These are phyloP conservation scores for Bryoglossum gracile DNA, from an alignment of 495 filamentous ascomycete genomes.

Conservation along the genomic window DNA sequence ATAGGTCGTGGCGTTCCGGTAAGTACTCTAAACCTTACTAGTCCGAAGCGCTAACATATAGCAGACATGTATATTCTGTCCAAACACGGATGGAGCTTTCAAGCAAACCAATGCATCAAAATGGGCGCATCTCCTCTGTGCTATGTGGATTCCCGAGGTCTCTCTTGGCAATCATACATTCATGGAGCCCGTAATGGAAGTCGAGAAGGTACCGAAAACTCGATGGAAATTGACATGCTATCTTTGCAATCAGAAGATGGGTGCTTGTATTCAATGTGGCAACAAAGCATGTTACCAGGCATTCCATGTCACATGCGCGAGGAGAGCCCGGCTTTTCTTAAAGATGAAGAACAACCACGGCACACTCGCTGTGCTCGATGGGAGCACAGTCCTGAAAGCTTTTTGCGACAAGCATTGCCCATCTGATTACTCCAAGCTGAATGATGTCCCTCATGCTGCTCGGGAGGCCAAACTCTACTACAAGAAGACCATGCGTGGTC, in stretches of 20 bases:
- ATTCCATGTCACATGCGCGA: conserved; percentile 97
- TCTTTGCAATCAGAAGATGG: conserved; percentile 96
- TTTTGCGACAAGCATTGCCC: conserved; percentile 97
- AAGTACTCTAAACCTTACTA: conserved; percentile 30
- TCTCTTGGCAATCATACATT: conserved; percentile 92
- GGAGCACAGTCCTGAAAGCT: conserved; percentile 77
- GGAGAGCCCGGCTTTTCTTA: conserved; percentile 78
- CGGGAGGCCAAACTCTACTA: conserved; percentile 64
- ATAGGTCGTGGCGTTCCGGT: conserved; percentile 85
- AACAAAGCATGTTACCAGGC: conserved; percentile 96
- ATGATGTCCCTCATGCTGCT: conserved; percentile 53
- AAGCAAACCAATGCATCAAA: conserved; percentile 93
- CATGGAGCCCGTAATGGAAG: conserved; percentile 97
- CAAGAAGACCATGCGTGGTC: conserved; percentile 73
- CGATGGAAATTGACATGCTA: conserved; percentile 94
- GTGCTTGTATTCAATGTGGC: conserved; percentile 95
- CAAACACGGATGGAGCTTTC: conserved; percentile 95
- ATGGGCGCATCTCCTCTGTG: conserved; percentile 95
- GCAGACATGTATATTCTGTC: conserved; percentile 93
- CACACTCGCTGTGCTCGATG: conserved; percentile 70
- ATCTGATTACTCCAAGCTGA: conserved; percentile 77
- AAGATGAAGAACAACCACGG: conserved; percentile 94
- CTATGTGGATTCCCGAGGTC: conserved; percentile 98
- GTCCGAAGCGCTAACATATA: conserved; percentile 6
- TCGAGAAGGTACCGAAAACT: conserved; percentile 90